Conservation (phyloP, 2,329 filamentous ascomycete genomes). For the Penicillium sp. region DNA sequence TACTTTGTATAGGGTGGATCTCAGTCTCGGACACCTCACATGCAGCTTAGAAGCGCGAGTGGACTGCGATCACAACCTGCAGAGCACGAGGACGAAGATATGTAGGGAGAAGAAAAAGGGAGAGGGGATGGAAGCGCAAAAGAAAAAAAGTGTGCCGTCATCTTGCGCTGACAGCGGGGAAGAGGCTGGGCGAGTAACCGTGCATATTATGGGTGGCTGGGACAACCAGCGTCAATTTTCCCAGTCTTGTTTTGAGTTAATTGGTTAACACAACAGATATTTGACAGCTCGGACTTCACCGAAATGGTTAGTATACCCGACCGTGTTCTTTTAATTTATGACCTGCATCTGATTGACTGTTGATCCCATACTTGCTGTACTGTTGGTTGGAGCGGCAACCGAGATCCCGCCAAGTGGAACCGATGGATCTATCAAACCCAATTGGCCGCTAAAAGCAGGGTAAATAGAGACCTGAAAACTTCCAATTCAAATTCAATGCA, state of each 20-base stretch:
- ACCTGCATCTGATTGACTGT: constrained; percentile 19
- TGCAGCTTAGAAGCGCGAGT: constrained; percentile 13
- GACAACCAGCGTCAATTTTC: constrained; percentile 12
- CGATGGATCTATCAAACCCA: neutral
- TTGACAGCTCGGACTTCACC: neutral
- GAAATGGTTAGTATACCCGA: constrained; percentile 4
- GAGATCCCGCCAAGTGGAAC: neutral
- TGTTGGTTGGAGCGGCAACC: constrained; percentile 14
- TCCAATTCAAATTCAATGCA: too few relatives aligned
- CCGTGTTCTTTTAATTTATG: constrained; percentile 15
- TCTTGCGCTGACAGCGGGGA: constrained; percentile 15
- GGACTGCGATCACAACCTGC: constrained; percentile 14
- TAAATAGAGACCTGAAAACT: neutral
- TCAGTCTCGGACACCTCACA: constrained; percentile 8
- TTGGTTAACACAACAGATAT: neutral
- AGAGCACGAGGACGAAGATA: constrained; percentile 8
- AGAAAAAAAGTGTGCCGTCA: constrained; percentile 13
- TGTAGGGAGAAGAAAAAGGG: constrained; percentile 10
- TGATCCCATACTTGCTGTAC: neutral
- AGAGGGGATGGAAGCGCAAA: constrained; percentile 3
- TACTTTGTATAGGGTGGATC: neutral
- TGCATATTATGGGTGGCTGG: constrained; percentile 31
- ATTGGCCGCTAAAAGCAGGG: neutral
- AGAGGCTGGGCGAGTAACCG: constrained; percentile 36
- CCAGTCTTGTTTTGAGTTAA: neutral